A percentile compares a stretch with the other conserved stretches of the same genome.
Evolutionary conservation across 1,284 basidiomycete genomes (phyloP).

Genomic region (Ustilago crameri): DNA sequence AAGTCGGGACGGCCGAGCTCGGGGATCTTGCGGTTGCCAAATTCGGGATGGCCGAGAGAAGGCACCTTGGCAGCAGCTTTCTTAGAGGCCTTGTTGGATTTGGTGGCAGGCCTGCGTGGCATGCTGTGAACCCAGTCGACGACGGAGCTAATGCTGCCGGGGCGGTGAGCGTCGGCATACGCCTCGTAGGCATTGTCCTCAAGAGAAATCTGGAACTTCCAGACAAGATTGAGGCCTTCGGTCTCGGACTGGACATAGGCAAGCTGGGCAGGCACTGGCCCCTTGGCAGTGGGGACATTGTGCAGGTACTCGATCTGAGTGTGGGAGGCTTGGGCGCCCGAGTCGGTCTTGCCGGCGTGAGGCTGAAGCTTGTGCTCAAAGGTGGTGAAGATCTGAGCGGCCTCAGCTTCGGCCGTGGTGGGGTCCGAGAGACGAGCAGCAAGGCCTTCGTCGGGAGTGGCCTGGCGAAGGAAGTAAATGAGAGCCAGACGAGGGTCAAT

Average conservation of each 20-base stretch:
- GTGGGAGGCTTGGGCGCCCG: slow-evolving; percentile 38
- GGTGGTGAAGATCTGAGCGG: slow-evolving; percentile 45
- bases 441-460: slow-evolving; percentile 48
- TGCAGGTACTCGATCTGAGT: slow-evolving; percentile 52
- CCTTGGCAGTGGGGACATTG: slow-evolving; percentile 57
- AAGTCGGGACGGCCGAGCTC: slow-evolving; percentile 53
- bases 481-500: slow-evolving; percentile 55
- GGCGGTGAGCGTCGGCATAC: slow-evolving; percentile 53
- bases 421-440: slow-evolving; percentile 45
- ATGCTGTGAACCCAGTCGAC: slow-evolving; percentile 59
- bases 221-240: slow-evolving; percentile 49
- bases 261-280: slow-evolving; percentile 55
- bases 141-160: slow-evolving; percentile 50
- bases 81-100: slow-evolving; percentile 15
- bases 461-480: slow-evolving; percentile 52
- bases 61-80: slow-evolving; percentile 11
- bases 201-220: slow-evolving; percentile 58
- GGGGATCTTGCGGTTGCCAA: slow-evolving; percentile 29
- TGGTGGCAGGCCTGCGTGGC: slow-evolving; percentile 24
- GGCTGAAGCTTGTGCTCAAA: slow-evolving; percentile 56
- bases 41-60: slow-evolving; percentile 28
- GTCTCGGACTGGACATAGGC: slow-evolving; percentile 51
- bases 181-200: slow-evolving; percentile 60
- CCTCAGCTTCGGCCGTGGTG: slow-evolving; percentile 32
- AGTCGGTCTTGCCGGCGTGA: slow-evolving; percentile 44